Base-by-base conservation (phyloP, 148 eudicot species). In the Persicaria tinctoria region DNA sequence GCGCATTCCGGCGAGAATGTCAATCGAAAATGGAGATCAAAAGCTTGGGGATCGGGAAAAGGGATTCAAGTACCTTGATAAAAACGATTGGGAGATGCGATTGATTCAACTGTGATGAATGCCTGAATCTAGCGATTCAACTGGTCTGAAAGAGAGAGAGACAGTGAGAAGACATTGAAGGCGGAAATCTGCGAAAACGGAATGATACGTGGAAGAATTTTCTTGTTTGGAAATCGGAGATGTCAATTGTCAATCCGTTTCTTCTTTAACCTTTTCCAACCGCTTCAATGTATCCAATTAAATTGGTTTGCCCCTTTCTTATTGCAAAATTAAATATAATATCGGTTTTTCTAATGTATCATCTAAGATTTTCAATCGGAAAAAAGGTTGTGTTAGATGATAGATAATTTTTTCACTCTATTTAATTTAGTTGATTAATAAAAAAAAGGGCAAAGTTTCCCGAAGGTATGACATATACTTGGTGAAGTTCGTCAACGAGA, bases 221-320 rank as follows among this genome's bases (percentile, higher is more conserved):
- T 66, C 41, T 32, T 32, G 3, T 32, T 32, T 46, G 70, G 41
- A 66, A 63, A 46, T 9, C 11, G 68, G 68, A 60, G 68, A 60
- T 60, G 13, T 60, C 44, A 8, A 60, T 32, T 32, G 41, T 32
- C 41, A 32, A 66, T 66, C 70, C 5, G 70, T 66, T 66, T 41
- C 13, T 66, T 66, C 48, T 66, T 13, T 66, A 12, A 66, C 17
- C 14, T 66, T 66, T 38, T 44, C 70, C 12, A 66, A 66, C 70
- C 8, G 70, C 44, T 66, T 41, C 70, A 13, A 32, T 32, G 3
- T 32, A 32, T 32, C 41, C 41, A 32, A 32, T 32, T 32, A 32
- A 32, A 32, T 32, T 32, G 41, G 3, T 32, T 32, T 32, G 41
- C 41, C 41, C 41, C 41, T 32, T 32, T 32, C 41, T 32, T 32